Evolutionary conservation across 495 filamentous ascomycete genomes (phyloP), one percentile per base, ranked within the genome.

Genomic region (Chlorociboria aeruginascens): DNA sequence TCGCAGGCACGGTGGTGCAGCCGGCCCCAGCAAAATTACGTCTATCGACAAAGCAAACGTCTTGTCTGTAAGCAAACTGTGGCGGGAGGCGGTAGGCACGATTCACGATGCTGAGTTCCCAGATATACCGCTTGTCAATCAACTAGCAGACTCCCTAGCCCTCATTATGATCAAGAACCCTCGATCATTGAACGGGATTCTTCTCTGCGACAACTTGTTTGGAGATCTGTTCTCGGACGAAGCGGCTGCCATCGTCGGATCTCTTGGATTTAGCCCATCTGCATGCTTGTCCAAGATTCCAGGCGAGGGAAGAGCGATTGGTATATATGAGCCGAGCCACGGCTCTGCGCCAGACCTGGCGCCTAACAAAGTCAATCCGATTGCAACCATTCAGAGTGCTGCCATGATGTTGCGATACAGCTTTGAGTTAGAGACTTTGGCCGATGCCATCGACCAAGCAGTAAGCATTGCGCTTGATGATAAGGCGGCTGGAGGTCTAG

Each of bases 401-500:
- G 72, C 71, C 32, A 70, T 77, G 71, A 73, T 78, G 69, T 57
- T 77, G 61, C 64, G 72, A 52, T 78, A 76, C 59, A 72, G 69
- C 25, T 72, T 74, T 57, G 58, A 60, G 40, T 63, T 67, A 53
- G 61, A 69, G 52, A 63, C 61, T n/a, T 71, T 73, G 54, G 71
- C 72, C 42, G 66, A 69, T 51, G 58, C 68, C 45, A 66, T 78
- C 49, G 71, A 75, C 59, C 59, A 66, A 49, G 74, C 74, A 9
- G 70, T 78, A 16, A 63, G 63, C 58, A 73, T 69, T 37, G 69
- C 73, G 14, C 67, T 74, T 48, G 54, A 56, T 14, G 34, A 45
- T 7, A 52, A 53, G 34, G 71, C 70, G 51, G 63, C 68, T 40
- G 73, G 74, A 44, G 53, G 53, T 2, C 33, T 56, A 11, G 54